These are phyloP conservation scores for Arctium lappa DNA, from an alignment of 129 eudicot species.

Conservation along the genomic window DNA sequence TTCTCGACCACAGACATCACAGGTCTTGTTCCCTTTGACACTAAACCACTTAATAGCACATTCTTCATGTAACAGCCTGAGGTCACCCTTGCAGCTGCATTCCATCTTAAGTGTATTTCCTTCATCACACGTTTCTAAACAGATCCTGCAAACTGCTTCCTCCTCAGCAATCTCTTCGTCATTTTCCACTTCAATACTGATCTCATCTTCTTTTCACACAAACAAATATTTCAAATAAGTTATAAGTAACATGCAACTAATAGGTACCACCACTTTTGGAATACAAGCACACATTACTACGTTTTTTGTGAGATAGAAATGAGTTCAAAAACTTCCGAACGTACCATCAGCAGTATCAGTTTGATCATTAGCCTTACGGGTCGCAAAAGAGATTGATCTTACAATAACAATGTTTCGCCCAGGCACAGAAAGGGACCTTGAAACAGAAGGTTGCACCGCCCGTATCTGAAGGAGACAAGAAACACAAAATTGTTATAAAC, in stretches of 20 bases:
- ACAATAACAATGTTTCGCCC: constrained; percentile 70
- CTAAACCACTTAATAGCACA: constrained; percentile 93
- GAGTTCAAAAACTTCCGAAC: neutral
- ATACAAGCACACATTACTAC: neutral
- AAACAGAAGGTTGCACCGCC: constrained; percentile 39
- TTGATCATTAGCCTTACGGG: constrained; percentile 47
- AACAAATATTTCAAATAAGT: constrained; percentile 7
- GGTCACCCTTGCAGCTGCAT: constrained; percentile 96
- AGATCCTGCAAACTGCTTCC: constrained; percentile 94
- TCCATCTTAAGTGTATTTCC: constrained; percentile 80
- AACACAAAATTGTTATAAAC: neutral
- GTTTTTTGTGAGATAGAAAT: neutral
- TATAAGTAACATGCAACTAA: neutral
- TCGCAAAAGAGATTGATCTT: constrained; percentile 63
- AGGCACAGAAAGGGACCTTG: constrained; percentile 89
- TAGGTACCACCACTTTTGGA: neutral
- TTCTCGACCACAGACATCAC: constrained; percentile 82
- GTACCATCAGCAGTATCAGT: constrained; percentile 53
- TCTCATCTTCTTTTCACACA: constrained; percentile 45
- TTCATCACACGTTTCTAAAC: constrained; percentile 72
- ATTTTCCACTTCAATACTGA: constrained; percentile 44
- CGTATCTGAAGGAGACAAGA: constrained; percentile 41
- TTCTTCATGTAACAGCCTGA: constrained; percentile 73
- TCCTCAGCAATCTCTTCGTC: constrained; percentile 96
- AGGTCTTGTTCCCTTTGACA: constrained; percentile 58